phyloP scores from a whole-genome alignment of 2,329 filamentous ascomycete genomes.

The Calonectria leucothoes region DNA sequence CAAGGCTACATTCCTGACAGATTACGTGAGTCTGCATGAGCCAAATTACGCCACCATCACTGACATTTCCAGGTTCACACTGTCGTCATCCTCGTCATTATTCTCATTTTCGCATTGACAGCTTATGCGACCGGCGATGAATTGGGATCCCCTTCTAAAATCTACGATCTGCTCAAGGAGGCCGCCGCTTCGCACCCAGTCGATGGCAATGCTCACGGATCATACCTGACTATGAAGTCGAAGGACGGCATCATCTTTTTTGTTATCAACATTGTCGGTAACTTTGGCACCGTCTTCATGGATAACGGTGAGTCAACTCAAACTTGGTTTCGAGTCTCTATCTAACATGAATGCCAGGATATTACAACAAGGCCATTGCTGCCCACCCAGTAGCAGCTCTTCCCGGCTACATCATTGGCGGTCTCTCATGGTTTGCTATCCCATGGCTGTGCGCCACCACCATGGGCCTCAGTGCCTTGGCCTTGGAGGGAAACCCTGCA shows the following conservation, averaged over 20 bases:
- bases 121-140: background rate
- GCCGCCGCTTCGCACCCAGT: constrained; percentile 47
- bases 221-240: constrained; percentile 84
- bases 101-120: background rate
- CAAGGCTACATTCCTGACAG: background rate
- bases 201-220: constrained; percentile 80
- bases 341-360: background rate
- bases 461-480: background rate
- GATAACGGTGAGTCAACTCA: constrained; percentile 72
- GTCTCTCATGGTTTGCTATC: background rate
- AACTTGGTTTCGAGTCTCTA: accelerated
- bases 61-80: background rate
- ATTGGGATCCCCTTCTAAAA: background rate
- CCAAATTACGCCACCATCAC: background rate
- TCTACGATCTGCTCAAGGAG: background rate
- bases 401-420: background rate
- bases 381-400: background rate
- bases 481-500: background rate
- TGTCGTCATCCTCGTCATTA: background rate
- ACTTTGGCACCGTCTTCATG: constrained; percentile 85
- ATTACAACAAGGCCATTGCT: background rate
- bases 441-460: background rate
- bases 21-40: background rate
- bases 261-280: constrained; percentile 86
- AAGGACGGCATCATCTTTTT: constrained; percentile 86